Evolutionary conservation across 2,329 filamentous ascomycete species (phyloP).

Genomic region (Catunica adiposa): DNA sequence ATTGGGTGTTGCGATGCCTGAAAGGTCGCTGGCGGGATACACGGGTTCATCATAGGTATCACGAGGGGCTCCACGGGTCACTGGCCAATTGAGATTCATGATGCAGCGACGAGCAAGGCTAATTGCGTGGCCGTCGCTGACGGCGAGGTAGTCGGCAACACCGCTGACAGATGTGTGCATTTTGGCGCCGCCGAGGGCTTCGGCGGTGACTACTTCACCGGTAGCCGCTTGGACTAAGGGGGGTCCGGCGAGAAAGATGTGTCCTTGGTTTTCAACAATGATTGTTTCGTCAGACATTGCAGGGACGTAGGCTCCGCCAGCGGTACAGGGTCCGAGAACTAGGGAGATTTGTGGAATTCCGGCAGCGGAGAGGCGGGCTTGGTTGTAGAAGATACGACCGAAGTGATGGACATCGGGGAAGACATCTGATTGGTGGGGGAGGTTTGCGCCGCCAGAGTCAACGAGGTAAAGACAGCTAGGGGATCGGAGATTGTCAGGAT

Average conservation of each 20-base stretch:
- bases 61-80: neutral
- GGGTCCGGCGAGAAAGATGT: conserved; percentile 90
- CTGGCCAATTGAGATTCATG: conserved; percentile 76
- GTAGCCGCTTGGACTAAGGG: conserved; percentile 93
- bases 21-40: conserved; percentile 62
- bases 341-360: conserved; percentile 89
- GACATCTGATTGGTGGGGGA: conserved; percentile 87
- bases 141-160: conserved; percentile 87
- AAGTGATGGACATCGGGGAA: conserved; percentile 94
- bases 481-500: neutral
- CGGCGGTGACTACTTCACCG: conserved; percentile 75
- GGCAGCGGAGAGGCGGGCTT: conserved; percentile 76
- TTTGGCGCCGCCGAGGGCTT: conserved; percentile 78
- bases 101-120: conserved; percentile 71
- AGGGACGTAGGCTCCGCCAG: conserved; percentile 87
- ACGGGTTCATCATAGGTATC: conserved; percentile 53
- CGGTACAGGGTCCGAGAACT: conserved; percentile 95
- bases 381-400: conserved; percentile 95
- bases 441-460: conserved; percentile 86
- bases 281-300: conserved; percentile 97
- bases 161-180: conserved; percentile 84
- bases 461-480: conserved; percentile 78
- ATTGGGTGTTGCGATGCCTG: conserved; percentile 81
- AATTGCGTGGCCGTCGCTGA: conserved; percentile 84
- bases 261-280: conserved; percentile 89